These are phyloP conservation scores for Leavenworthia alabamica DNA, from an alignment of 345 rosid genomes.

Conservation along the genomic window DNA sequence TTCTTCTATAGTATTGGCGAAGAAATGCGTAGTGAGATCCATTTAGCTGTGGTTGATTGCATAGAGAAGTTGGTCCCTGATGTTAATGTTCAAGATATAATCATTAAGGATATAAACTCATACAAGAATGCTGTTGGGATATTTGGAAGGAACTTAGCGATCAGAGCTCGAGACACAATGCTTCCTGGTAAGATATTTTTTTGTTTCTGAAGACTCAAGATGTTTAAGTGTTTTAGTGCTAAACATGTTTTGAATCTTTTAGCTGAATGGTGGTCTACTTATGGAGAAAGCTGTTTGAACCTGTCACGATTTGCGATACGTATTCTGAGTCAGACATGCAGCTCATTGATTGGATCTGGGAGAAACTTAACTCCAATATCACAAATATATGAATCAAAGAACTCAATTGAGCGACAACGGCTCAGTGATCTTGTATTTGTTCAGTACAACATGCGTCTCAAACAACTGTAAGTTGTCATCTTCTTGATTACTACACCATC, in stretches of 20 bases:
- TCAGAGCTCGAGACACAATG: slow-evolving; percentile 73
- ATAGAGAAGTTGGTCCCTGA: slow-evolving; percentile 79
- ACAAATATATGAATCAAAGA: slow-evolving; percentile 52
- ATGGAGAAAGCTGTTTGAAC: slow-evolving; percentile 88
- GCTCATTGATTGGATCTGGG: slow-evolving; percentile 38
- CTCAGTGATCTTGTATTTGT: slow-evolving; percentile 67
- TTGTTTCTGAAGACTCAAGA: background rate
- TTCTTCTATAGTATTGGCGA: slow-evolving; percentile 70
- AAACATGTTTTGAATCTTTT: slow-evolving; percentile 6
- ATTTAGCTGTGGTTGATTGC: slow-evolving; percentile 74
- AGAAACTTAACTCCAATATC: slow-evolving; percentile 36
- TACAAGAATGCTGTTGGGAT: slow-evolving; percentile 80
- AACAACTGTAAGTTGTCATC: slow-evolving; percentile 43
- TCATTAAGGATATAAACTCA: slow-evolving; percentile 54
- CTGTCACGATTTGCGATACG: slow-evolving; percentile 74
- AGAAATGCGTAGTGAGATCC: slow-evolving; percentile 54
- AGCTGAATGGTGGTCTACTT: slow-evolving; percentile 99
- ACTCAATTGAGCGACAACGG: slow-evolving; percentile 66
- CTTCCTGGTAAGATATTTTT: slow-evolving; percentile 49
- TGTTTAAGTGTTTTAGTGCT: background rate
- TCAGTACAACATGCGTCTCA: slow-evolving; percentile 73
- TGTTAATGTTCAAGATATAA: slow-evolving; percentile 58
- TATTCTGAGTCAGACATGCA: slow-evolving; percentile 78
- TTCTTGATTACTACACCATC: background rate
- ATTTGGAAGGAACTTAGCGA: slow-evolving; percentile 85